phyloP scores from a whole-genome alignment of 352 stramenopile genomes.

The Globisporangium carolinianum region DNA sequence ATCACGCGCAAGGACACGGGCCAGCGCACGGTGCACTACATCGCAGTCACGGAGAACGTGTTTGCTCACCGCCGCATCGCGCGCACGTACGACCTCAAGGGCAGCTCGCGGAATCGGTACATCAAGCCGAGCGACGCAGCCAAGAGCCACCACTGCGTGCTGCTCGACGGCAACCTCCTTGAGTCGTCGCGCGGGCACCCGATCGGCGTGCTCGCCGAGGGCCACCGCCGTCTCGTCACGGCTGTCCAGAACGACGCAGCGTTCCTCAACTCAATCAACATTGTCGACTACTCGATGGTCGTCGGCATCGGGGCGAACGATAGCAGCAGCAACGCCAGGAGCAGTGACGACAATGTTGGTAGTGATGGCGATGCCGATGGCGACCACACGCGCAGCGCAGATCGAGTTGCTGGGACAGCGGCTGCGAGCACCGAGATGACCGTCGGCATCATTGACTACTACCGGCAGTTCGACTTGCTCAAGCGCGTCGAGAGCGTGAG shows the following conservation, averaged over 20 bases:
- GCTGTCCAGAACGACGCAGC: conserved; percentile 96
- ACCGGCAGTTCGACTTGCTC: conserved; percentile 98
- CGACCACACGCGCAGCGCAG: too few relatives aligned
- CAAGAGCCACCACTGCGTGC: conserved; percentile 29
- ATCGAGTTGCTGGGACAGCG: too few relatives aligned
- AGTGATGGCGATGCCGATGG: too few relatives aligned
- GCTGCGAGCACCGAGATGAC: conserved; percentile 71
- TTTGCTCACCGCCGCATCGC: conserved; percentile 93
- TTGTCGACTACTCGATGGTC: conserved; percentile 99
- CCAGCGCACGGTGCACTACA: conserved; percentile 87
- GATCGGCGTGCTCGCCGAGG: conserved; percentile 57
- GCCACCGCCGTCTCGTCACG: conserved; percentile 61
- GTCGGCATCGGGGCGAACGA: conserved; percentile 72
- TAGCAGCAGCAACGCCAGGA: conserved; percentile 14
- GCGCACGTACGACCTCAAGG: conserved; percentile 98
- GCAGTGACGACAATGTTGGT: background rate
- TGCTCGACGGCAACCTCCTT: conserved; percentile 84
- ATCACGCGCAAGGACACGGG: conserved; percentile 91
- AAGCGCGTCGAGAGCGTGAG: conserved; percentile 98
- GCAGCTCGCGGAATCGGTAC: conserved; percentile 93
- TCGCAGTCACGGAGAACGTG: conserved; percentile 95
- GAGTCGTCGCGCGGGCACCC: conserved; percentile 77
- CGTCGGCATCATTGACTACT: conserved; percentile 99
- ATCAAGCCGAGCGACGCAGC: conserved; percentile 37
- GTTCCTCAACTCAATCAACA: conserved; percentile 98